Base-by-base conservation (phyloP, 805 yeast genomes). In the Saccharomyces kudriavzevii region DNA sequence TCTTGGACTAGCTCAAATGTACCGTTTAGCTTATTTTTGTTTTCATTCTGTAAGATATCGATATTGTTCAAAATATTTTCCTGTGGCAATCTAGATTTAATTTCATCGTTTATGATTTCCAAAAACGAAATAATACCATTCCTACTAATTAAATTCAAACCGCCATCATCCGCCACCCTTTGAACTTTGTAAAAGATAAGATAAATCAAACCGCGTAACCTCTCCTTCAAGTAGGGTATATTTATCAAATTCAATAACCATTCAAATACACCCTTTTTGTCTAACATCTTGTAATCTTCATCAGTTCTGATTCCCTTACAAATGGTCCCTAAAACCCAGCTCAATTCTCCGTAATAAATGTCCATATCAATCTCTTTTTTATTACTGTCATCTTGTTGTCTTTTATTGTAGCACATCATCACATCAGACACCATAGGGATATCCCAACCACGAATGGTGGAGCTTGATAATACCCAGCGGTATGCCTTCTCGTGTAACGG, bases 401-500 rank as follows among this genome's bases (percentile, higher is more conserved):
- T 31, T 17, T 58, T 50, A 13, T 56, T 57, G 4, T 67, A 53
- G 2, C 67, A 66, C 6, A 64, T 59, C 30, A 70, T 67, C 22
- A 62, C 70, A 35, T 62, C 65, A 43, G 64, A 66, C 52, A 65
- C 70, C 27, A 81, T 59, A 2, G 84, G 83, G 5, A 80, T 60
- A 14, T 78, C 82, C 51, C 68, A 66, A 0, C 63, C 50, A 40
- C 69, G 69, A 17, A 80, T 58, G 20, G 64, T 58, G 29, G 78
- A 76, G n/a, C 68, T 64, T 50, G 70, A 71, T 31, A 89, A 70
- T 10, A 90, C 74, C 77, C 83, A 89, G 54, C 84, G 78, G 60
- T 76, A 81, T 0, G 82, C 80, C 58, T 81, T 81, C 57, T 90
- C 96, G 67, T 85, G 87, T 22, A 92, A 66, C 60, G 76, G 77